Base-by-base conservation (phyloP, 1,139 yeast species). In the Scheffersomyces insectosa region DNA sequence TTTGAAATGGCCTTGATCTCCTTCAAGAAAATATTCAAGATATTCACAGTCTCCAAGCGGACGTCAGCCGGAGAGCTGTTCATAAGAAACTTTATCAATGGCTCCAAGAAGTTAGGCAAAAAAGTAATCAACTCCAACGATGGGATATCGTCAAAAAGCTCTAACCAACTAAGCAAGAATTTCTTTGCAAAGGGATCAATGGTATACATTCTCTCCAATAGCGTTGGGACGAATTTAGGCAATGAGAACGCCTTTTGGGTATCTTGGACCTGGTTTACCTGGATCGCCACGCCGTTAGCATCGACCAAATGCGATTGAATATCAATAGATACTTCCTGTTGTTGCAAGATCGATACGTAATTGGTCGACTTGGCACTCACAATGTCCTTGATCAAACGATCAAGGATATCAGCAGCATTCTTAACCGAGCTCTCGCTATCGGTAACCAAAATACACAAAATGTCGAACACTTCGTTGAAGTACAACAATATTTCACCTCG, bases 341-440 rank as follows among this genome's bases (percentile, higher is more conserved):
- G 79, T 44, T 81, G 83, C 31, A 90, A 78, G 3, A 88, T 79
- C n/a, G 96, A 88, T 2, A 90, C 85, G 63, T 90, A 93, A 20
- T 85, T 85, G 1, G 97, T 85, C 0, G 98, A 96, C 60, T 91
- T 89, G 50, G 96, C 98, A 41, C 96, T 88, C 1, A 93, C 97
- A 42, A 95, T 91, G 62, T 95, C 99, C 62, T 95, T 93, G 51
- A 93, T 82, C 51, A 95, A 75, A 35, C 98, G 66, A 65, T 95
- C 98, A 51, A 95, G 77, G 39, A 95, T 77, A 63, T 93, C 97
- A 3, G 99, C 98, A 4, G 97, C 99, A 56, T 91, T 93, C 59
- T 91, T 88, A 23, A 93, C 98, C 28, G 96, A 85, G 29, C 87
- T 82, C 55, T 93, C 99, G 7, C 89, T 77, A 61, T 95, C 99